Base-by-base conservation (phyloP, 2,329 filamentous ascomycete species). In the Aspergillus tanneri region DNA sequence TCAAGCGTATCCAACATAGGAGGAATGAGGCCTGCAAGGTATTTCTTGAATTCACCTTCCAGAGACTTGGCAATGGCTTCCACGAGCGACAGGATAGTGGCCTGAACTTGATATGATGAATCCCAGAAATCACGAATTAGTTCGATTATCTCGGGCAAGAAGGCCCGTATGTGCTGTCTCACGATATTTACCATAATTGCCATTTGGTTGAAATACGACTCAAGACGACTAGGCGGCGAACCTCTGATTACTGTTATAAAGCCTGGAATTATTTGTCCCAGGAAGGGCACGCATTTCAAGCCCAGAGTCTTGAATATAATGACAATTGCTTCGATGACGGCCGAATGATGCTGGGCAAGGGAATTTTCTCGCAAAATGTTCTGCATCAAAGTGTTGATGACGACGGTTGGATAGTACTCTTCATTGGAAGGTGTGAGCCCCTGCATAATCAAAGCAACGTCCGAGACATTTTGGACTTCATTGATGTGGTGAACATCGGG, bases 371-470 rank as follows among this genome's bases (percentile, higher is more conserved):
- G 95, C 27, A 99, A 74, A 57, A 99, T 91, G 47, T 74, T 77
- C 48, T 90, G 86, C 62, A 99, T 84, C 9, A 99, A 79, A 2
- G 93, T 95, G 62, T 96, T 96, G 66, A 99, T 96, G 38, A 96
- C 93, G 14, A 99, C 90, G 0, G 93, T 99, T 0, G 93, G 93
- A 64, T 96, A 99, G 70, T 99, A 99, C 62, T 99, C 93, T 64
- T 99, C 96, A 63, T 89, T 96, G 0, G 92, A 97, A 0, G 93
- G 95, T 0, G 91, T 97, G 32, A 96, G 78, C 11, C 95, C 93
- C 34, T 89, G 90, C 92, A 99, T 99, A 78, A 99, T 97, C 23
- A 99, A 79, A 3, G 91, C 93, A 37, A 99, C 95, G 69, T 99
- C 93, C 0, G 92, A 95, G 60, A 95, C 78, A 7, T 77, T 75